phyloP scores from a whole-genome alignment of 176 grass and related monocot species.

The Triticum monococcum region DNA sequence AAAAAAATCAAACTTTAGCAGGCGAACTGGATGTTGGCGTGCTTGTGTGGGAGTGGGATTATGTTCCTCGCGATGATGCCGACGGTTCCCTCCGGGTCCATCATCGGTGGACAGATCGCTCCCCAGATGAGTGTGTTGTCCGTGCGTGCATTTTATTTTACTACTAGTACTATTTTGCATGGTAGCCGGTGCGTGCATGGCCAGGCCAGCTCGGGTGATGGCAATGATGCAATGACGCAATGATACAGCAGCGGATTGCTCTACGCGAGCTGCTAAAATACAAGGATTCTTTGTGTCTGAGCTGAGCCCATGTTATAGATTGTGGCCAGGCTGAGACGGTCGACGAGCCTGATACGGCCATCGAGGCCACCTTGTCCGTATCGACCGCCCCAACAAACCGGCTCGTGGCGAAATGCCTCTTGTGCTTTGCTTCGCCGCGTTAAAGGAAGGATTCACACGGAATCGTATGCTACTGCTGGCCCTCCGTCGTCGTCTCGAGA shows the following conservation, averaged over 20 bases:
- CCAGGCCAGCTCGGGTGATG: not conserved
- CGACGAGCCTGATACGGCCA: not conserved
- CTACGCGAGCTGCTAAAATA: conserved; percentile 4
- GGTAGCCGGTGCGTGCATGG: not conserved
- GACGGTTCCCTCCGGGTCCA: not conserved
- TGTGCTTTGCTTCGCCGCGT: conserved; percentile 3
- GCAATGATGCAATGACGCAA: not conserved
- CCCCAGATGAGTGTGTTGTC: too few relatives aligned
- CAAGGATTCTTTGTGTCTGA: not conserved
- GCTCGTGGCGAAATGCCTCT: not conserved
- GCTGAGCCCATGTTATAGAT: not conserved
- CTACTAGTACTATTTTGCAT: too few relatives aligned
- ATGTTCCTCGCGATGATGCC: not conserved
- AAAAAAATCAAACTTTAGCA: not conserved
- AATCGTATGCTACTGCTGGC: not conserved
- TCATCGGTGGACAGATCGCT: not conserved
- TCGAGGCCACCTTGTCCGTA: not conserved
- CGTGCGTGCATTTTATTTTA: too few relatives aligned
- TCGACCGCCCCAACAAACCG: conserved; percentile 17
- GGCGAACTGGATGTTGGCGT: not conserved
- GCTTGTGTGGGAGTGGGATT: not conserved
- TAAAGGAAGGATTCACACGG: not conserved
- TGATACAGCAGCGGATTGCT: not conserved
- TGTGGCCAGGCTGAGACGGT: not conserved
- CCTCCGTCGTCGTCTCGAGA: not conserved